Conservation (phyloP, 768 basidiomycete species). For the Termitomyces sp. region DNA sequence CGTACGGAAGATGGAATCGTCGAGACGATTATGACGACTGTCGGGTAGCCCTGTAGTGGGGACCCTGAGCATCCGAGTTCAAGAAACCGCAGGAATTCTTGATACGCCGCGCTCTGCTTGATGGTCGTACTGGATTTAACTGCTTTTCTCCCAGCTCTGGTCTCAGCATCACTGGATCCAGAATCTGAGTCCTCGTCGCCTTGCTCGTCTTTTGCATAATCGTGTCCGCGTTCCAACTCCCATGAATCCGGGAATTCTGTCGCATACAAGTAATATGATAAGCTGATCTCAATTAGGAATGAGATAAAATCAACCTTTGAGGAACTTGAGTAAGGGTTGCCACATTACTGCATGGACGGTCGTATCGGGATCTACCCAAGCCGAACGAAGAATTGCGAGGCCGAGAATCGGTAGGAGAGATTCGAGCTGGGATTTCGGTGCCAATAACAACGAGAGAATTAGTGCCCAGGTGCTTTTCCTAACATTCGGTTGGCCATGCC, state of each 20-base stretch:
- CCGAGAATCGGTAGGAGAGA: constrained; percentile 42
- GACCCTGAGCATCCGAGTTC: constrained; percentile 74
- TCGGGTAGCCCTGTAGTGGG: constrained; percentile 76
- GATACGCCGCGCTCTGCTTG: constrained; percentile 43
- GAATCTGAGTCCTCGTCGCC: constrained; percentile 24
- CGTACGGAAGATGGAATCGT: constrained; percentile 66
- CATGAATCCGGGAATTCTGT: constrained; percentile 65
- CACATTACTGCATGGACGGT: constrained; percentile 66
- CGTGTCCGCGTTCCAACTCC: constrained; percentile 36
- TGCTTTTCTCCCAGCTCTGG: constrained; percentile 19
- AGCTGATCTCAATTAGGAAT: neutral
- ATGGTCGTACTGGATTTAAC: neutral
- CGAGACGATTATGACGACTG: constrained; percentile 73
- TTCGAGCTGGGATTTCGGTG: constrained; percentile 31
- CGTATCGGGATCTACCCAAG: constrained; percentile 63
- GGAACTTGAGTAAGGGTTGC: constrained; percentile 62
- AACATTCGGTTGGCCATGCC: constrained; percentile 63
- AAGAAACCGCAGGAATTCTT: constrained; percentile 76
- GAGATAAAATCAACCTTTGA: constrained; percentile 48
- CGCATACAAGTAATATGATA: neutral
- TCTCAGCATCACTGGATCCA: constrained; percentile 27
- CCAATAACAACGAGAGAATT: constrained; percentile 38
- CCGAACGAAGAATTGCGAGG: constrained; percentile 56
- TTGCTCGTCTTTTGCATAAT: constrained; percentile 21
- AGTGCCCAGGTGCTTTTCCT: constrained; percentile 66